Percentiles rank a stretch among this genome's conserved stretches.
Evolutionary conservation across 768 basidiomycete species (phyloP).

Genomic region (Fomitopsis serialis): DNA sequence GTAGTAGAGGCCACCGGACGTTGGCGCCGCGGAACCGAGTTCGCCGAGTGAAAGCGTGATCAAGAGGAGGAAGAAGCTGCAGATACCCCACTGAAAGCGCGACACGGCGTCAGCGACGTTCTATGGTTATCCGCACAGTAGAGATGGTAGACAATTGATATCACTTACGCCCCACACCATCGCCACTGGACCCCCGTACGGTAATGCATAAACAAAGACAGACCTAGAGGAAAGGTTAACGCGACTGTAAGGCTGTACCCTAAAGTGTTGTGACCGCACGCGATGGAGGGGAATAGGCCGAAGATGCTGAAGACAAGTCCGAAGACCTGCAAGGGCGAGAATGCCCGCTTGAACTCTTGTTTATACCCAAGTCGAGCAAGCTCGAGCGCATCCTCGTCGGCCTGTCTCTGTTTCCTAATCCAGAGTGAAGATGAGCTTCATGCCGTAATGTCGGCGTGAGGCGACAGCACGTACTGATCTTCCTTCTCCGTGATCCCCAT

Average conservation of each 20-base stretch:
- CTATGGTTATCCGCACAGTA: too few relatives aligned
- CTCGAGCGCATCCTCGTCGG: neutral
- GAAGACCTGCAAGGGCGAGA: slow-evolving; percentile 41
- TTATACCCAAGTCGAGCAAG: slow-evolving; percentile 40
- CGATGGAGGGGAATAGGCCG: slow-evolving; percentile 22
- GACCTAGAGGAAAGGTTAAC: slow-evolving; percentile 7
- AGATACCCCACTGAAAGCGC: slow-evolving; percentile 28
- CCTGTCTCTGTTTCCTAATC: neutral
- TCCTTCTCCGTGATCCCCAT: too few relatives aligned
- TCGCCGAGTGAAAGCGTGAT: slow-evolving; percentile 31
- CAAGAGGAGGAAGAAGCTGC: slow-evolving; percentile 27
- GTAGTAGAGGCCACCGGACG: slow-evolving; percentile 33
- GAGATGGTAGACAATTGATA: neutral
- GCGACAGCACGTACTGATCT: too few relatives aligned
- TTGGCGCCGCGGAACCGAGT: slow-evolving; percentile 30
- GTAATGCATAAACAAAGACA: slow-evolving; percentile 19
- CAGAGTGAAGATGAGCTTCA: too few relatives aligned
- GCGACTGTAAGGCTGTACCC: neutral
- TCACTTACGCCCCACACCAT: slow-evolving; percentile 28
- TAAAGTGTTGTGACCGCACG: neutral
- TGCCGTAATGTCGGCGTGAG: too few relatives aligned
- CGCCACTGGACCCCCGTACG: slow-evolving; percentile 27
- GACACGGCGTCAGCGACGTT: too few relatives aligned
- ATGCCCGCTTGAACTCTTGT: slow-evolving; percentile 52
- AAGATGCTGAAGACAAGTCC: slow-evolving; percentile 28